These are phyloP conservation scores for Arthrobotrys entomopaga DNA, from an alignment of 2,329 filamentous ascomycete species.

Conservation along the genomic window DNA sequence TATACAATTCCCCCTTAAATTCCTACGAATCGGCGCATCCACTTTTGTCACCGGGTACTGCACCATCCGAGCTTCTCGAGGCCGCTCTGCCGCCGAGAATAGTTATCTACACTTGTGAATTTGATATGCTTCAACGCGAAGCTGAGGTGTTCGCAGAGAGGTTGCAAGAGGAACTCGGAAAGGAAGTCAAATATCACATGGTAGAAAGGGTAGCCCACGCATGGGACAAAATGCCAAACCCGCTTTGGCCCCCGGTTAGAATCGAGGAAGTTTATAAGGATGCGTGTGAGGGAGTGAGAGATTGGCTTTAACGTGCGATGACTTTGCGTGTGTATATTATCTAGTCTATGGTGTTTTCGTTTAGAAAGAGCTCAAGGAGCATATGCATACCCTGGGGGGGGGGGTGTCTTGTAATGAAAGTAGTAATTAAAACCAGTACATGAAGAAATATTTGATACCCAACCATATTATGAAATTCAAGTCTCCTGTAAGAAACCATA, in stretches of 20 bases:
- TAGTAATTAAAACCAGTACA: not conserved
- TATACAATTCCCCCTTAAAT: constrained; percentile 66
- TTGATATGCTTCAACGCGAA: constrained; percentile 72
- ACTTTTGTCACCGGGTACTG: constrained; percentile 70
- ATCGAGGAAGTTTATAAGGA: constrained; percentile 68
- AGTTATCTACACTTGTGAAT: constrained; percentile 72
- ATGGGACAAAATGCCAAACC: constrained; percentile 74
- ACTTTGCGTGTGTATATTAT: too few relatives aligned
- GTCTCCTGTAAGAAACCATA: too few relatives aligned
- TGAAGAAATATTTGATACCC: not conserved
- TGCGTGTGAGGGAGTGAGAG: constrained; percentile 64
- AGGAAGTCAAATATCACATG: constrained; percentile 71
- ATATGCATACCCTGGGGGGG: too few relatives aligned
- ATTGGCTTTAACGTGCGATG: constrained; percentile 5
- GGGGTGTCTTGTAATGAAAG: too few relatives aligned
- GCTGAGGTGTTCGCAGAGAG: constrained; percentile 71
- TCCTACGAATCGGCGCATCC: constrained; percentile 65
- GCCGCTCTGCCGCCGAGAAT: constrained; percentile 67
- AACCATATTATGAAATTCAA: not conserved
- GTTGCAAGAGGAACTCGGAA: constrained; percentile 66
- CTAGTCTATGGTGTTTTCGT: not conserved
- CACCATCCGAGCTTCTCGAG: constrained; percentile 66
- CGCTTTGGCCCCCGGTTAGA: constrained; percentile 64
- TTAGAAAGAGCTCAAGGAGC: not conserved
- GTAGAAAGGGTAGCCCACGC: constrained; percentile 71